Evolutionary conservation across 2,329 filamentous ascomycete genomes (phyloP), one percentile per base, ranked within the genome.

Genomic region (Ilyonectria robusta): DNA sequence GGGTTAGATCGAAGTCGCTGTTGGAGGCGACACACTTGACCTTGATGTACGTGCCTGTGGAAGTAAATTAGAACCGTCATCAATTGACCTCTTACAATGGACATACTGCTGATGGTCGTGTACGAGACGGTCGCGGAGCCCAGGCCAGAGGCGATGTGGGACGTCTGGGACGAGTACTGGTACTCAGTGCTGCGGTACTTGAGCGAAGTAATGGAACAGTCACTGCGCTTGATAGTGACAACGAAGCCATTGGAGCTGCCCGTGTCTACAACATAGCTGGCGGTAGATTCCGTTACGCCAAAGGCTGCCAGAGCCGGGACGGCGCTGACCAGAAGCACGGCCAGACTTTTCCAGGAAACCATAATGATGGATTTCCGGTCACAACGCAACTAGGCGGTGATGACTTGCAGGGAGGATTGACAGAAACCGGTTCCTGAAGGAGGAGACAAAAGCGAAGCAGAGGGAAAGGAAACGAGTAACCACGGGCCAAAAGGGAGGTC

Each of bases 191-290:
- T 86, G 26, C 87, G 85, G 75, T 85, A 91, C 60, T 85, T 84
- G 76, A 92, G 87, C 0, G 89, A 91, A 15, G 85, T 90, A 76
- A 92, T 89, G 71, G 91, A 90, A 70, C 89, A 91, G 75, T 81
- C 90, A 17, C 81, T 82, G 53, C 84, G 81, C 70, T 80, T 84
- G 56, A 89, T 83, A 3, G 84, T 84, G 69, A 89, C 85, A 42
- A 84, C 77, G 59, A 89, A 79, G 3, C 85, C 64, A 68, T 88
- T 87, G 35, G 80, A 64, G 11, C 82, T 85, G 46, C 82, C 84
- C 56, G 85, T 81, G 74, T 87, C 84, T 62, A 87, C 78, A 57
- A 85, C 76, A 65, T 83, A 85, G 68, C 80, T 82, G 64, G 72
- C 76, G 42, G 78, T 79, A 3, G 81, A 81, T 9, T 78, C 78